A percentile compares a stretch with the other conserved stretches of the same genome.
Evolutionary conservation across 257 asterid species (phyloP).

Genomic region (Verbascum thapsus): DNA sequence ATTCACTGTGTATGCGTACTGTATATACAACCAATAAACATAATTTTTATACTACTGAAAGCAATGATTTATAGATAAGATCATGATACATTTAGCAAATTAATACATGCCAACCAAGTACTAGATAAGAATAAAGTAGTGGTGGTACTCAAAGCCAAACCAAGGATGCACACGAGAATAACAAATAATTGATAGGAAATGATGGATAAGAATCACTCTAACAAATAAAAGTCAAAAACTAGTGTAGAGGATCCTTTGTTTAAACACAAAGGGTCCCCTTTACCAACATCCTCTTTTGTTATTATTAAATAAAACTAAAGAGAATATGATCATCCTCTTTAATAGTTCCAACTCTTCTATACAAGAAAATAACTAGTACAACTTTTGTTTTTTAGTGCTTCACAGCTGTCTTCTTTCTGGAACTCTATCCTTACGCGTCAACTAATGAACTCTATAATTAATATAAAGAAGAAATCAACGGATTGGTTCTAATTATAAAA

Average conservation of each 20-base stretch:
- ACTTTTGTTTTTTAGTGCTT: conserved; percentile 13
- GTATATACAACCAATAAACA: no score
- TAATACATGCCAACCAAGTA: no score
- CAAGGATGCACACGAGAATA: no score
- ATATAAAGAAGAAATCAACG: background rate
- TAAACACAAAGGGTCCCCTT: conserved; percentile 27
- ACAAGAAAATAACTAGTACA: no score
- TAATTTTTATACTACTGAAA: no score
- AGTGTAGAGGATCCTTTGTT: background rate
- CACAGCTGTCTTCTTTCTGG: conserved; percentile 43
- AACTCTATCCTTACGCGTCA: background rate
- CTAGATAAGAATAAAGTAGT: no score
- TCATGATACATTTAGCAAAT: no score
- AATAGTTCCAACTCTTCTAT: background rate
- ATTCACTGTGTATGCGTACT: no score
- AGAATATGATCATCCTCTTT: background rate
- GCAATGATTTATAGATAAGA: no score
- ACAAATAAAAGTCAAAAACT: conserved; percentile 21
- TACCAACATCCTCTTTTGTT: conserved; percentile 23
- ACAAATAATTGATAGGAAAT: background rate
- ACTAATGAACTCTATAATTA: no score
- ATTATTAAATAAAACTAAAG: background rate
- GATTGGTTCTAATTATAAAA: no score
- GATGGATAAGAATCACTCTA: background rate
- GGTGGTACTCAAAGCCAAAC: no score